Conservation (phyloP, 352 stramenopile species). For the Phytophthora tentaculata region DNA sequence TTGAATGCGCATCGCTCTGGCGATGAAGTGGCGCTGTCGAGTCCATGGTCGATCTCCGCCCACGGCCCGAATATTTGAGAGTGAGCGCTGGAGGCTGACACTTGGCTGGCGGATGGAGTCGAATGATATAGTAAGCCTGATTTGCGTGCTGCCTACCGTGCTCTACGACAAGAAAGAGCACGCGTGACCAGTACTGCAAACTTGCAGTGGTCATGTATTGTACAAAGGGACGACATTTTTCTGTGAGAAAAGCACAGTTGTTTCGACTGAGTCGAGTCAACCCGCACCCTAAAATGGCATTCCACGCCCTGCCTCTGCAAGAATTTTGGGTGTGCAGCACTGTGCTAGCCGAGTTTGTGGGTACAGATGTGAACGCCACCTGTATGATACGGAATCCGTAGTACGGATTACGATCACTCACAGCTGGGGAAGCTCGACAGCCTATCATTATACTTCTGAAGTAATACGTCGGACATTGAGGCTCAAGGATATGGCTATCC, state of each 20-base stretch:
- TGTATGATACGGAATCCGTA: no score
- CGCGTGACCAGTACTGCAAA: no score
- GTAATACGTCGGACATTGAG: no score
- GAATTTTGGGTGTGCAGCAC: not conserved
- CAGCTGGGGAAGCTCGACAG: no score
- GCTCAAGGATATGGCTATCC: no score
- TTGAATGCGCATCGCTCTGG: slow-evolving; percentile 3
- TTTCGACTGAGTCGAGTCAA: no score
- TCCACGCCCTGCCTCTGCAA: not conserved
- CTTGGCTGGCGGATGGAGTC: not conserved
- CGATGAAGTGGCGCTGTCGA: not conserved
- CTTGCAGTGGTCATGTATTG: not conserved
- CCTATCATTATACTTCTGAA: no score
- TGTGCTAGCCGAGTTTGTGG: not conserved
- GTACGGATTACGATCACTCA: no score
- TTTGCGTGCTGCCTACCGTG: not conserved
- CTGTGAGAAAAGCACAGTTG: slow-evolving; percentile 10
- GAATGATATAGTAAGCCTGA: not conserved
- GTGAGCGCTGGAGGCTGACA: not conserved
- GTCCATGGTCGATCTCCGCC: not conserved
- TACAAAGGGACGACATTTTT: slow-evolving; percentile 12
- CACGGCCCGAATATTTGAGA: not conserved
- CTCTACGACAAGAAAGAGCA: not conserved
- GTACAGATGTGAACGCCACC: no score
- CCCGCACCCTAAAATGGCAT: no score